phyloP scores from a whole-genome alignment of 2,329 filamentous ascomycete genomes.

The Aotearoamyces nothofagi region DNA sequence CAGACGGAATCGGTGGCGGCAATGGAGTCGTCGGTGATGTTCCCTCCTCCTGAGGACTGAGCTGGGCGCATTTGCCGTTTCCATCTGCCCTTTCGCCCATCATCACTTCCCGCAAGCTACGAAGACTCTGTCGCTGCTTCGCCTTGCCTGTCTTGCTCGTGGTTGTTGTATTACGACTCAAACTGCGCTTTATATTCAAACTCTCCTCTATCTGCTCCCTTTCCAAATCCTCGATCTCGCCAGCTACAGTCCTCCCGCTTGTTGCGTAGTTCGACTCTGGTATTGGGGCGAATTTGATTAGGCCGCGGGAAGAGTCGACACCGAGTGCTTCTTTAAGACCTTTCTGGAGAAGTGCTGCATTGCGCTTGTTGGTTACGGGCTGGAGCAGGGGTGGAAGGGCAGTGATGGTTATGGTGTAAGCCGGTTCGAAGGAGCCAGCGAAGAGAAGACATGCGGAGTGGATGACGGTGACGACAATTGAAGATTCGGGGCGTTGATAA shows the following conservation, averaged over 20 bases:
- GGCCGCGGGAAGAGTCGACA: constrained; percentile 49
- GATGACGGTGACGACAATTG: constrained; percentile 61
- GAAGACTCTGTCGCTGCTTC: constrained; percentile 21
- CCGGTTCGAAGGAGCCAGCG: constrained; percentile 60
- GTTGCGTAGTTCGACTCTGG: constrained; percentile 58
- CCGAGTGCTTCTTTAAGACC: constrained; percentile 57
- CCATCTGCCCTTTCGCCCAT: background rate
- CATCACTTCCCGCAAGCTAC: constrained; percentile 7
- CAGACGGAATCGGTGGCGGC: constrained; percentile 11
- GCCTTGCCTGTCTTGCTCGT: constrained; percentile 13
- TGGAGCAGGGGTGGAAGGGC: constrained; percentile 55
- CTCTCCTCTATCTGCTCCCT: constrained; percentile 7
- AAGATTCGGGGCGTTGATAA: constrained; percentile 59
- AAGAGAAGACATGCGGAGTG: constrained; percentile 64
- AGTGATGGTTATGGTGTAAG: constrained; percentile 63
- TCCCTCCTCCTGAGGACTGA: constrained; percentile 12
- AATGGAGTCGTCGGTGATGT: constrained; percentile 10
- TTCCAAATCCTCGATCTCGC: constrained; percentile 43
- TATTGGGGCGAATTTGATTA: constrained; percentile 57
- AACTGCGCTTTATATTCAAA: constrained; percentile 7
- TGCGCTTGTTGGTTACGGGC: constrained; percentile 65
- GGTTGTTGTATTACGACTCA: constrained; percentile 7
- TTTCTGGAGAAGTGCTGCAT: constrained; percentile 61
- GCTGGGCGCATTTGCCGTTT: constrained; percentile 10
- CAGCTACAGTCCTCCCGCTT: constrained; percentile 53